Conservation (phyloP, 176 grass and related monocot genomes). For the Carex pumila region DNA sequence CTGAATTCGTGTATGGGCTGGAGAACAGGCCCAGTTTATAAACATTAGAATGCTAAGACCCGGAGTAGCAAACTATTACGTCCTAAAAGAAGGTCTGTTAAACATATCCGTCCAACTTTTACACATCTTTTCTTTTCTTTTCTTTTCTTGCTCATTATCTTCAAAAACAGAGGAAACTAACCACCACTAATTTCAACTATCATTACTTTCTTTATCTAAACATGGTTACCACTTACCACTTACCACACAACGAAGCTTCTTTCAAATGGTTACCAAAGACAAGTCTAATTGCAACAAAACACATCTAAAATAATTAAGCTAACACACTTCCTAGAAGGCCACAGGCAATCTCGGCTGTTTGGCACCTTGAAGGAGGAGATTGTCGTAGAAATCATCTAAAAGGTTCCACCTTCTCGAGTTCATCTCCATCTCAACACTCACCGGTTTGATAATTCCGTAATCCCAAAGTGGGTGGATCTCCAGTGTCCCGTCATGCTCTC, state of each 20-base stretch:
- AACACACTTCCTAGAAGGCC: neutral
- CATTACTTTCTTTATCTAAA: neutral
- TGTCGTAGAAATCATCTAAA: conserved; percentile 14
- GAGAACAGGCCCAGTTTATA: neutral
- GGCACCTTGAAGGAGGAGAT: neutral
- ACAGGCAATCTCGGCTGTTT: neutral
- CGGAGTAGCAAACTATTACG: neutral
- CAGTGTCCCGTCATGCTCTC: conserved; percentile 64
- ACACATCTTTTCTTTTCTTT: no score
- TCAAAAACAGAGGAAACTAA: neutral
- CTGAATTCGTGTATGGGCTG: neutral
- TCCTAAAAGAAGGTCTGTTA: neutral
- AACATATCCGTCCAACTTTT: no score
- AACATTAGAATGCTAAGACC: neutral
- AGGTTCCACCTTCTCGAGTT: conserved; percentile 6
- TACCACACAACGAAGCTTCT: neutral
- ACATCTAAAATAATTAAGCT: neutral
- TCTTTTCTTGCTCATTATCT: neutral
- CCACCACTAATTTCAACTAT: neutral
- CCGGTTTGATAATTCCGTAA: conserved; percentile 41
- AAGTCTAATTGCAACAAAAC: neutral
- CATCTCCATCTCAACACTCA: conserved; percentile 10
- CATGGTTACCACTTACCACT: neutral
- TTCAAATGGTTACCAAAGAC: neutral
- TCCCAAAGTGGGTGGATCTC: conserved; percentile 85